Percentiles rank a stretch among this genome's conserved stretches.
These are phyloP conservation scores for Colletotrichum sp. DNA, from an alignment of 2,329 filamentous ascomycete species.

Conservation along the genomic window DNA sequence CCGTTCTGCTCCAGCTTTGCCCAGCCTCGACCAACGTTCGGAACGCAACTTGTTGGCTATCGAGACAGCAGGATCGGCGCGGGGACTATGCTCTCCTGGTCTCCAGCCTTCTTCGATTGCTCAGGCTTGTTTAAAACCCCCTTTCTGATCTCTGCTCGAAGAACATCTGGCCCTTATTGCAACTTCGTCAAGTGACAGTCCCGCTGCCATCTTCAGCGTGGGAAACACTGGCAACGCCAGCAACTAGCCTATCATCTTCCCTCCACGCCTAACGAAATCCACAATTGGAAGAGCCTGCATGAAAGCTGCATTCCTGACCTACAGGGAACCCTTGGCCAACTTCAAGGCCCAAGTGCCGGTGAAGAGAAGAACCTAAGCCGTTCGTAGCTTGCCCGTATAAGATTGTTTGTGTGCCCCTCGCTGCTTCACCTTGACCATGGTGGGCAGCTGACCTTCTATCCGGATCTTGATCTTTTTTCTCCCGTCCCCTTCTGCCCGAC, in stretches of 20 bases:
- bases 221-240: not conserved
- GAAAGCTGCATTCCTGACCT: constrained; percentile 11
- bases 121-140: not conserved
- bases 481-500: not conserved
- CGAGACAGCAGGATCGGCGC: not conserved
- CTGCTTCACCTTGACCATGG: not conserved
- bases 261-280: not conserved
- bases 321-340: constrained; percentile 16
- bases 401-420: constrained; percentile 10
- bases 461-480: not conserved
- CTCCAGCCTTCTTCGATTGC: not conserved
- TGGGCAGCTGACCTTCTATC: not conserved
- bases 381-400: constrained; percentile 13
- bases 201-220: not conserved
- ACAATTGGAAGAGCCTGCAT: constrained; percentile 18
- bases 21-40: not conserved
- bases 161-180: not conserved
- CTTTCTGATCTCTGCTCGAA: not conserved
- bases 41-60: not conserved
- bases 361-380: constrained; percentile 8
- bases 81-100: not conserved
- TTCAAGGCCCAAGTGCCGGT: constrained; percentile 19
- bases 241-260: constrained; percentile 1
- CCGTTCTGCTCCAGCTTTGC: not conserved
- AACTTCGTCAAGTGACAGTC: constrained; percentile 14